These are phyloP conservation scores for Melastoma malabathricum DNA, from an alignment of 345 rosid species.

Conservation along the genomic window DNA sequence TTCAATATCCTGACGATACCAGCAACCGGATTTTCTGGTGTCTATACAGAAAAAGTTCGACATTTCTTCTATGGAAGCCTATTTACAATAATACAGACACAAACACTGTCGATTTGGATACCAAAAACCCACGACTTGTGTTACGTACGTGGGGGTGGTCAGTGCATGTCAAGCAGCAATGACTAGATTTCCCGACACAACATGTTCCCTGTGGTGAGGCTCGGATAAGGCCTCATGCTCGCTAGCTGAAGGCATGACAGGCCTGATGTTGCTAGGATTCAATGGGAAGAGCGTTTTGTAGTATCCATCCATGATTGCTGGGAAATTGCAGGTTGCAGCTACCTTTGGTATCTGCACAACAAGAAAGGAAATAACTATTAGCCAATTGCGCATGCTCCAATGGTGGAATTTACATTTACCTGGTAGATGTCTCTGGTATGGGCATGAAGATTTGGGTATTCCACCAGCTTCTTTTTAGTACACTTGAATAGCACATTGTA, in stretches of 20 bases:
- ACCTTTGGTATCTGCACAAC: conserved; percentile 58
- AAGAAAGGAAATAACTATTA: too few relatives aligned
- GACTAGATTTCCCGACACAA: too few relatives aligned
- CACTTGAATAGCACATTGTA: conserved; percentile 78
- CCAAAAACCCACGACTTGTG: too few relatives aligned
- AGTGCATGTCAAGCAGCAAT: too few relatives aligned
- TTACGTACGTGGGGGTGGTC: too few relatives aligned
- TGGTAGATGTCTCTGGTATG: conserved; percentile 69
- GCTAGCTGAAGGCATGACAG: conserved; percentile 37
- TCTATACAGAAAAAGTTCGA: too few relatives aligned
- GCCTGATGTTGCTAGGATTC: conserved; percentile 69
- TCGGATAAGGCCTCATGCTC: conserved; percentile 27
- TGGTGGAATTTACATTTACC: conserved; percentile 14
- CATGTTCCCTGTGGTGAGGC: conserved; percentile 49
- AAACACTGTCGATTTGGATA: too few relatives aligned
- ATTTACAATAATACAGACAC: too few relatives aligned
- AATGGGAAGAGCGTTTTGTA: conserved; percentile 65
- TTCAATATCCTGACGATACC: too few relatives aligned
- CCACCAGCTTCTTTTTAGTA: conserved; percentile 65
- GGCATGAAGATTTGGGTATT: conserved; percentile 54
- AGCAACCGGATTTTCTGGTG: too few relatives aligned
- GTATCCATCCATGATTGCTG: conserved; percentile 69
- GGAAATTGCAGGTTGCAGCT: conserved; percentile 61
- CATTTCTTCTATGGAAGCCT: too few relatives aligned
- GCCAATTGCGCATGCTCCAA: too few relatives aligned